Percentiles rank a stretch among this genome's conserved stretches.
Evolutionary conservation across 1,284 basidiomycete species (phyloP).

Genomic region (Apiotrichum mycotoxinovorans): DNA sequence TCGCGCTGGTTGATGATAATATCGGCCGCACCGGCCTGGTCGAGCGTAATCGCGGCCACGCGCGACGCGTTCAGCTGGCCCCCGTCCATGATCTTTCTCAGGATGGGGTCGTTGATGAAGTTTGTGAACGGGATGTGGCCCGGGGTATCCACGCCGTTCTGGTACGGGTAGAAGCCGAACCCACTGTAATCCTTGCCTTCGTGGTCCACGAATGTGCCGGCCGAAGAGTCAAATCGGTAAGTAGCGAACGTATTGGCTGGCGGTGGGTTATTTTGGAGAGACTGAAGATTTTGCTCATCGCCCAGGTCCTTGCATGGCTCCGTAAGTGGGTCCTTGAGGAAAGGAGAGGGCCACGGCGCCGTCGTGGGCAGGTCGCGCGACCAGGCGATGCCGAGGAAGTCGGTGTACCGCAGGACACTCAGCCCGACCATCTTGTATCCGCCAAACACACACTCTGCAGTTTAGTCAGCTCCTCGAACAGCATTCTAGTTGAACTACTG

Average conservation of each 20-base stretch:
- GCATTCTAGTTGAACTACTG: too few species aligned
- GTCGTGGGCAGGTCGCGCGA: background rate
- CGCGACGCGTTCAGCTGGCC: background rate
- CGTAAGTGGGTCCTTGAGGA: slow-evolving; percentile 1
- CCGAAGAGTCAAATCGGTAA: slow-evolving; percentile 25
- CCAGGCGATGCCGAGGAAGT: slow-evolving; percentile 1
- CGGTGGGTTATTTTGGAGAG: slow-evolving; percentile 26
- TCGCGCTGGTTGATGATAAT: slow-evolving; percentile 39
- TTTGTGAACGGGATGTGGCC: slow-evolving; percentile 24
- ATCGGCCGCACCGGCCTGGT: slow-evolving; percentile 24
- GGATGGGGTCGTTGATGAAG: slow-evolving; percentile 13
- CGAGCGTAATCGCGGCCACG: slow-evolving; percentile 25
- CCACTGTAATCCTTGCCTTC: slow-evolving; percentile 11
- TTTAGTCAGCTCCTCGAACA: background rate
- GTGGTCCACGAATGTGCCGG: slow-evolving; percentile 23
- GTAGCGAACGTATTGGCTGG: slow-evolving; percentile 18
- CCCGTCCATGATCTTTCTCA: background rate
- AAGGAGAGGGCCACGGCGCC: background rate
- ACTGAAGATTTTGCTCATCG: slow-evolving; percentile 20
- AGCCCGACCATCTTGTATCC: background rate
- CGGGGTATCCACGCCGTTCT: slow-evolving; percentile 23
- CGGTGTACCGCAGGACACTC: slow-evolving; percentile 27
- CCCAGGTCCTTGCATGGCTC: slow-evolving; percentile 29
- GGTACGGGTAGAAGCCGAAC: slow-evolving; percentile 24
- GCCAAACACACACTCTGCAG: slow-evolving; percentile 7